Conservation (phyloP, 805 yeast genomes). For the Yamadazyma nakazawae region DNA sequence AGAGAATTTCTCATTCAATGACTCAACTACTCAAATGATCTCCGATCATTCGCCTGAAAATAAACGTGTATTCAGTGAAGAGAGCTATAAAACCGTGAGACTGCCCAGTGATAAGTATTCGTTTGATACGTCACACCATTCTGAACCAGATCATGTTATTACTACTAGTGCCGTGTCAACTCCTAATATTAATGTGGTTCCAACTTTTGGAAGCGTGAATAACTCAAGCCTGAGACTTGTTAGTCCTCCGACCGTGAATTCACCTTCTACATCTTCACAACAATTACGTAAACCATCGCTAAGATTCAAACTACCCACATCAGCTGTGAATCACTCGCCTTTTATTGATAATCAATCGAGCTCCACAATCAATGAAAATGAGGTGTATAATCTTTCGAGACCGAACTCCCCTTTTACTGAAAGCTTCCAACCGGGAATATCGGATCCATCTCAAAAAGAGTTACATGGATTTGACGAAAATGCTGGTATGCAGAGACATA, state of each 20-base stretch:
- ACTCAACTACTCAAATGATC: background rate
- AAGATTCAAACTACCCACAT: constrained; percentile 29
- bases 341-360: constrained; percentile 22
- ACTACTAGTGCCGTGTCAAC: constrained; percentile 23
- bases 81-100: constrained; percentile 17
- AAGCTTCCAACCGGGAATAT: constrained; percentile 4
- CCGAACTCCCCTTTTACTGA: constrained; percentile 30
- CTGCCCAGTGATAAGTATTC: constrained; percentile 13
- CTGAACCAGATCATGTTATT: constrained; percentile 11
- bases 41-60: background rate
- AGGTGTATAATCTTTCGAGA: constrained; percentile 19
- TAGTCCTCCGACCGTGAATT: constrained; percentile 7
- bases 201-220: constrained; percentile 6
- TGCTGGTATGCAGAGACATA: constrained; percentile 61
- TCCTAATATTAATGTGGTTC: constrained; percentile 20
- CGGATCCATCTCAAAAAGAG: constrained; percentile 7
- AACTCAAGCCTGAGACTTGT: background rate
- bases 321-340: constrained; percentile 25
- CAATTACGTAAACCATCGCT: constrained; percentile 21
- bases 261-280: background rate
- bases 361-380: constrained; percentile 22
- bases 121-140: constrained; percentile 5
- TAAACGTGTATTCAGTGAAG: constrained; percentile 17
- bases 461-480: constrained; percentile 14
- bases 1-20: constrained; percentile 4